phyloP scores from a whole-genome alignment of 2,329 filamentous ascomycete species.

The Fusarium sp. region DNA sequence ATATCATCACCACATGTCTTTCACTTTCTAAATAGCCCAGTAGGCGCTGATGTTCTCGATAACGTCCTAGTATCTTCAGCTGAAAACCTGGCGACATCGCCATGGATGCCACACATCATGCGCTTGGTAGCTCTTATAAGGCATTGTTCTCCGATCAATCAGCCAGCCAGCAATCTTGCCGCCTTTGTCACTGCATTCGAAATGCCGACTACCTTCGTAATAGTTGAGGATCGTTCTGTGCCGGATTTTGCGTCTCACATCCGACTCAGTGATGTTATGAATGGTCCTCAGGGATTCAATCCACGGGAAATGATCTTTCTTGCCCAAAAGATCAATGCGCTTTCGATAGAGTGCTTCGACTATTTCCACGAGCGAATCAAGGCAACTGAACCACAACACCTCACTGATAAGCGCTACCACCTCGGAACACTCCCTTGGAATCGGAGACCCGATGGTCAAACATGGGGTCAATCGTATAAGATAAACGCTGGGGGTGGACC shows the following conservation, averaged over 20 bases:
- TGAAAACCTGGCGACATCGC: neutral
- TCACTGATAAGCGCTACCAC: conserved; percentile 17
- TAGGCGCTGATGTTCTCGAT: conserved; percentile 24
- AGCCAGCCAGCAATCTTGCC: conserved; percentile 4
- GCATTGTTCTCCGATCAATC: neutral
- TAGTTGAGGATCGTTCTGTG: neutral
- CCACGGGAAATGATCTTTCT: conserved; percentile 25
- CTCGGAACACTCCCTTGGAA: conserved; percentile 13
- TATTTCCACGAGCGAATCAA: conserved; percentile 26
- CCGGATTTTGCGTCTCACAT: conserved; percentile 20
- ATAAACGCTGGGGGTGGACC: conserved; percentile 15
- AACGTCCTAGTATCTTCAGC: conserved; percentile 19
- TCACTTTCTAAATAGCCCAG: conserved; percentile 14
- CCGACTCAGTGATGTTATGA: conserved; percentile 5
- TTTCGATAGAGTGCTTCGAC: conserved; percentile 20
- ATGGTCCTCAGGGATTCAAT: neutral
- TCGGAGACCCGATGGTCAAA: conserved; percentile 3
- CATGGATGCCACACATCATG: conserved; percentile 31
- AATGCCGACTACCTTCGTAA: conserved; percentile 1
- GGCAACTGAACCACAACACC: conserved; percentile 11
- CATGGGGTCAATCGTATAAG: conserved; percentile 20
- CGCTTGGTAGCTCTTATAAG: conserved; percentile 29
- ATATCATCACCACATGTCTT: conserved; percentile 22
- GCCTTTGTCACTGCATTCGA: conserved; percentile 17
- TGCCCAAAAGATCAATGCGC: conserved; percentile 8